A percentile compares a stretch with the other conserved stretches of the same genome.
phyloP scores from a whole-genome alignment of 2,329 filamentous ascomycete genomes.

The Rasamsonia emersonii region DNA sequence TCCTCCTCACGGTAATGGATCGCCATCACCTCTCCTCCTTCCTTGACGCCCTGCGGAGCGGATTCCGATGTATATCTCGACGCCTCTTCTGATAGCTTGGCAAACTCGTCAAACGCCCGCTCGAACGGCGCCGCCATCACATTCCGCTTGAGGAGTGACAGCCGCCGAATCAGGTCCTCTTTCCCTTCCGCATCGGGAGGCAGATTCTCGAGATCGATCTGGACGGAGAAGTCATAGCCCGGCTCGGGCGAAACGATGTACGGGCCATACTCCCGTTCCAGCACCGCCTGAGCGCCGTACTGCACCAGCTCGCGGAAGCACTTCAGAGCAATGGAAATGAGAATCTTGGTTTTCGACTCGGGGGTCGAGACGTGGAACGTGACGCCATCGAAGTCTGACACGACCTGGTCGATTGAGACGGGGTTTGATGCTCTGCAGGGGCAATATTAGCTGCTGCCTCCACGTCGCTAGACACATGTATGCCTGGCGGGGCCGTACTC shows the following conservation, averaged over 20 bases:
- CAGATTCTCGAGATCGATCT: constrained; percentile 79
- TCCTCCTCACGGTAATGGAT: constrained; percentile 99
- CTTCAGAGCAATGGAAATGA: constrained; percentile 88
- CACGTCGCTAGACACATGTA: constrained; percentile 23
- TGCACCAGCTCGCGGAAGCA: constrained; percentile 88
- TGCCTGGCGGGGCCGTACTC: constrained; percentile 48
- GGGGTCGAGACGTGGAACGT: constrained; percentile 98
- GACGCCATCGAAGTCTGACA: constrained; percentile 98
- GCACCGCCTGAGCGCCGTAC: constrained; percentile 85
- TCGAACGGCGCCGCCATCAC: constrained; percentile 98
- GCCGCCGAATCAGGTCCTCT: constrained; percentile 76
- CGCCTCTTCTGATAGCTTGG: constrained; percentile 75
- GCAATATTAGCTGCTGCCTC: constrained; percentile 30
- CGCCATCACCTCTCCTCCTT: constrained; percentile 87
- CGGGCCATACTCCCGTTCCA: constrained; percentile 87
- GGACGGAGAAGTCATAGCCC: constrained; percentile 92
- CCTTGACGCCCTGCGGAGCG: constrained; percentile 78
- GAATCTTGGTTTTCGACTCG: constrained; percentile 84
- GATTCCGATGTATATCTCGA: constrained; percentile 89
- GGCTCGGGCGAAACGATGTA: constrained; percentile 82
- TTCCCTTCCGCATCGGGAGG: constrained; percentile 76
- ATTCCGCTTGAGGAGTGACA: constrained; percentile 92
- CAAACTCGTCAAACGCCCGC: constrained; percentile 89
- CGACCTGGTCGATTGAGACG: constrained; percentile 89
- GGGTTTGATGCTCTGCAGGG: constrained; percentile 64